phyloP scores from a whole-genome alignment of 1,139 yeast species.

The Suhomyces maxii region DNA sequence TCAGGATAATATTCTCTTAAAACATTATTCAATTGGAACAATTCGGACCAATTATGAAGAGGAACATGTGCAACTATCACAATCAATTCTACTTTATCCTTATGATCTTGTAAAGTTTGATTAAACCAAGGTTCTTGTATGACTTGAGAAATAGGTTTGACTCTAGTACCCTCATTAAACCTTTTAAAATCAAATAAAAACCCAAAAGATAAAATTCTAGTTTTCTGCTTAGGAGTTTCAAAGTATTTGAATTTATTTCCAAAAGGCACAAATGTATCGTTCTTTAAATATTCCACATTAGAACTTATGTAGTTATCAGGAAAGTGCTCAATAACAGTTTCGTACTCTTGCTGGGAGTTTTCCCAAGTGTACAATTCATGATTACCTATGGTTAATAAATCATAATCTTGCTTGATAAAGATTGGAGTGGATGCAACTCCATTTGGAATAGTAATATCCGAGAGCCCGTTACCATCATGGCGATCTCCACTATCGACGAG shows the following conservation, averaged over 20 bases:
- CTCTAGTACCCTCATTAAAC: slow-evolving; percentile 60
- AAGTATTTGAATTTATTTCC: slow-evolving; percentile 70
- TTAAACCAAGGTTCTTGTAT: slow-evolving; percentile 64
- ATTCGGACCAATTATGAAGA: slow-evolving; percentile 58
- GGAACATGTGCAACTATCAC: slow-evolving; percentile 84
- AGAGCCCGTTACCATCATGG: slow-evolving; percentile 90
- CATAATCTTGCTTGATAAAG: slow-evolving; percentile 69
- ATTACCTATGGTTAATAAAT: slow-evolving; percentile 83
- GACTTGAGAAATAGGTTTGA: slow-evolving; percentile 60
- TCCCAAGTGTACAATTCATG: slow-evolving; percentile 84
- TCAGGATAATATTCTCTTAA: slow-evolving; percentile 62
- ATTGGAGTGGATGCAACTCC: slow-evolving; percentile 65
- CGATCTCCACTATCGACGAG: slow-evolving; percentile 89
- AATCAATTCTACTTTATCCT: slow-evolving; percentile 57
- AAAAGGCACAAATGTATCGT: slow-evolving; percentile 58
- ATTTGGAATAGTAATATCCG: slow-evolving; percentile 74
- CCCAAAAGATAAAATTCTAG: slow-evolving; percentile 67
- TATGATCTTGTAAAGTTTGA: slow-evolving; percentile 42
- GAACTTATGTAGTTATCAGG: slow-evolving; percentile 72
- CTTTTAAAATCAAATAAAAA: slow-evolving; percentile 77
- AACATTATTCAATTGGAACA: slow-evolving; percentile 49
- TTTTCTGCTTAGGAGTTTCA: slow-evolving; percentile 54
- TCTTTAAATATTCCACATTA: slow-evolving; percentile 68
- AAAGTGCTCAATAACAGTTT: slow-evolving; percentile 55
- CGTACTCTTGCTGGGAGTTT: slow-evolving; percentile 65